phyloP scores from a whole-genome alignment of 192 early-diverging fungal genomes.

The Mycoemilia scoparia region DNA sequence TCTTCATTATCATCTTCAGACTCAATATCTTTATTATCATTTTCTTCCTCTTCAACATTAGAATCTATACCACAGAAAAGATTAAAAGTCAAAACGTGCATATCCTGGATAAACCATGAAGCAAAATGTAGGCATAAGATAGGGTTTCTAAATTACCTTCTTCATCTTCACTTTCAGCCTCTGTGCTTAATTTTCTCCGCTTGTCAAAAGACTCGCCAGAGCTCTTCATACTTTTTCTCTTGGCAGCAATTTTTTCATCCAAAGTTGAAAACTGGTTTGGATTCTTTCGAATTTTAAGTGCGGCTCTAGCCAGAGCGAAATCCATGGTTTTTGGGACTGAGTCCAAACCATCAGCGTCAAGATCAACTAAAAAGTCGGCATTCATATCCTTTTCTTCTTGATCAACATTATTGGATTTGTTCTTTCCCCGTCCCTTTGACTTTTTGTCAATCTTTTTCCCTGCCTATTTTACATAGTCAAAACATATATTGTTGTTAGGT shows the following conservation, averaged over 20 bases:
- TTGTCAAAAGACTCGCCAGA: slow-evolving; percentile 4
- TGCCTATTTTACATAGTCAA: too few relatives aligned
- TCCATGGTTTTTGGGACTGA: slow-evolving; percentile 53
- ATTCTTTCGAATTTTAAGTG: slow-evolving; percentile 42
- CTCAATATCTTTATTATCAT: slow-evolving; percentile 5
- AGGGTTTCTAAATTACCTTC: slow-evolving; percentile 8
- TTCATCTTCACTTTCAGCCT: slow-evolving; percentile 25
- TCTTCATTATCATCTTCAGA: slow-evolving; percentile 12
- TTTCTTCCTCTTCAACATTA: neutral
- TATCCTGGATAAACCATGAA: neutral
- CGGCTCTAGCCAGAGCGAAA: slow-evolving; percentile 58
- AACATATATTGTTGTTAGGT: neutral
- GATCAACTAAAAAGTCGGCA: slow-evolving; percentile 56
- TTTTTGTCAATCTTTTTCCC: slow-evolving; percentile 17
- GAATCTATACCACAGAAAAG: neutral
- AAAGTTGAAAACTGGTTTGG: slow-evolving; percentile 10
- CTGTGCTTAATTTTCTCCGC: slow-evolving; percentile 10
- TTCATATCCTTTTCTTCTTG: slow-evolving; percentile 37
- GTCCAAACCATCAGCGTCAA: slow-evolving; percentile 46
- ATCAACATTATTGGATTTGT: slow-evolving; percentile 5
- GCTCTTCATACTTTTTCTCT: slow-evolving; percentile 6
- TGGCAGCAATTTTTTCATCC: slow-evolving; percentile 25
- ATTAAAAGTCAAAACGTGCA: neutral
- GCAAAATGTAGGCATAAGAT: neutral
- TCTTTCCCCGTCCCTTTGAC: slow-evolving; percentile 8